Evolutionary conservation across 257 asterid genomes (phyloP).

Genomic region (Scutellaria minor): DNA sequence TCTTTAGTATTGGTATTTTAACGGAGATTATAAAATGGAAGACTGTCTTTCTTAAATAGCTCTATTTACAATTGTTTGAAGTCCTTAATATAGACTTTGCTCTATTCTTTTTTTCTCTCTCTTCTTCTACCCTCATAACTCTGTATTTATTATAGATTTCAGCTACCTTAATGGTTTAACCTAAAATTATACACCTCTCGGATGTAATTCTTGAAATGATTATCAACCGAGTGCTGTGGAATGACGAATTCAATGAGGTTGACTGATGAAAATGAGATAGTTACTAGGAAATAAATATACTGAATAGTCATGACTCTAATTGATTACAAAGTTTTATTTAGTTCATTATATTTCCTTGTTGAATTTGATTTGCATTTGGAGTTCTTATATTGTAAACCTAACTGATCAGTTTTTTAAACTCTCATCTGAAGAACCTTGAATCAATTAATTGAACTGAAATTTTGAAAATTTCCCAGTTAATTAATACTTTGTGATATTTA

Average conservation of each 20-base stretch:
- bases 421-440: conserved; percentile 3
- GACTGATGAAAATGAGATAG: not conserved
- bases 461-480: not conserved
- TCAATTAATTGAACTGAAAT: not conserved
- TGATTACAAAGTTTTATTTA: not conserved
- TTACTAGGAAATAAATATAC: conserved; percentile 4
- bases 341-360: not conserved
- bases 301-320: not conserved
- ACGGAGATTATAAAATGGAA: too few relatives aligned
- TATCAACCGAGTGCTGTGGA: conserved; percentile 1
- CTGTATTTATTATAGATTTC: not conserved
- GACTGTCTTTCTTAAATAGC: too few relatives aligned
- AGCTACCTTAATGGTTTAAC: not conserved
- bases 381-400: conserved; percentile 6
- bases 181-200: not conserved
- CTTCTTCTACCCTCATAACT: not conserved
- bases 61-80: too few relatives aligned
- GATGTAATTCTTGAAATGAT: not conserved
- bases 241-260: not conserved
- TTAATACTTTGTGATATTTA: not conserved
- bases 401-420: not conserved
- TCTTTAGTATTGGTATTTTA: too few relatives aligned
- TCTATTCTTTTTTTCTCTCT: not conserved
- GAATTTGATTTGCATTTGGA: not conserved
- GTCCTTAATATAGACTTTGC: not conserved